These are phyloP conservation scores for Entamoeba invadens DNA, from an alignment of 208 protist species.

Conservation along the genomic window DNA sequence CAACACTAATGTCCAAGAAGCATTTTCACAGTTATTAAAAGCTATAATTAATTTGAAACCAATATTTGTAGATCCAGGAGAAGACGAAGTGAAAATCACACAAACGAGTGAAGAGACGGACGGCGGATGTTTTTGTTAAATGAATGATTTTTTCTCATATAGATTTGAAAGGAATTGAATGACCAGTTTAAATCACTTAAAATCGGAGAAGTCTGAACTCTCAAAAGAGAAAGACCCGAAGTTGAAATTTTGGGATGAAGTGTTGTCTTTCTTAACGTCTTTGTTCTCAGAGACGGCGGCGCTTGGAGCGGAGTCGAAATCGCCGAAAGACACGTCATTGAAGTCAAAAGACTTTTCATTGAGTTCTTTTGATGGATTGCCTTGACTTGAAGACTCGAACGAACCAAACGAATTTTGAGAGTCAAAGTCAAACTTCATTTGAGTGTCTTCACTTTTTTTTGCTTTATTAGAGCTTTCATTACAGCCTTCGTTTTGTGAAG, in stretches of 20 bases:
- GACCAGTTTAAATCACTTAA: background rate
- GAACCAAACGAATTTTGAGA: background rate
- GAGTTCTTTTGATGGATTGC: background rate
- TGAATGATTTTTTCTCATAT: no score
- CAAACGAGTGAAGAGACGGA: background rate
- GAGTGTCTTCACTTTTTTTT: no score
- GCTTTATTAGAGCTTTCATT: no score
- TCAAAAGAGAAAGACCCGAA: background rate
- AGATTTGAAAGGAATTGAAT: no score
- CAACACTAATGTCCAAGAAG: background rate
- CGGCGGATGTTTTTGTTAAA: background rate
- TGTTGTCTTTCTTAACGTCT: background rate
- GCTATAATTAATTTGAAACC: background rate
- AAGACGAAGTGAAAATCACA: background rate
- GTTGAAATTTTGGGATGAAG: background rate
- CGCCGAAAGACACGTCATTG: background rate
- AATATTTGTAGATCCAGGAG: background rate
- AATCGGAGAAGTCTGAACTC: background rate
- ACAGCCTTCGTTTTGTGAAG: no score
- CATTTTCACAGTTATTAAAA: background rate
- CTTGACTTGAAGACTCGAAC: background rate
- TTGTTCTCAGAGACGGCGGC: background rate
- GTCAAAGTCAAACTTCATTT: no score
- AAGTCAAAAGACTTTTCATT: background rate
- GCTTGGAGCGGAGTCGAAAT: background rate